Percentiles rank a stretch among this genome's conserved stretches.
Evolutionary conservation across 768 basidiomycete species (phyloP).

Genomic region (Mycena vitilis): DNA sequence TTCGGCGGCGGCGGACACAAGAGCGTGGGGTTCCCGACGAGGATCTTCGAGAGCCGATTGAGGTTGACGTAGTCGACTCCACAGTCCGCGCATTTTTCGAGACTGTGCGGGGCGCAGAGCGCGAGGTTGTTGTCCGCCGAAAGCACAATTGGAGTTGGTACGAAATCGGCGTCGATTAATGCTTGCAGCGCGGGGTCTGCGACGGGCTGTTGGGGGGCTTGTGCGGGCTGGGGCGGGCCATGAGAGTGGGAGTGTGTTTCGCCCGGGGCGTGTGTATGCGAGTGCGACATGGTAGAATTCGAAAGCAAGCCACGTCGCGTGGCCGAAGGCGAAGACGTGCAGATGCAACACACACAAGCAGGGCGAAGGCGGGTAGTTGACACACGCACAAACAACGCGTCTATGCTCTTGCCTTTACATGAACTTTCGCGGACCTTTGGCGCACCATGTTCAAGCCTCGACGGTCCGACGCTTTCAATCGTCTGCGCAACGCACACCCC

Average conservation of each 20-base stretch:
- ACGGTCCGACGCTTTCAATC: not conserved
- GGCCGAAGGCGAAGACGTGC: not conserved
- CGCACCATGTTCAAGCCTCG: not conserved
- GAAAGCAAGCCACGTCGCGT: slow-evolving; percentile 25
- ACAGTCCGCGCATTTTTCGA: slow-evolving; percentile 82
- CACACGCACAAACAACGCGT: not conserved
- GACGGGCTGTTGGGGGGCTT: slow-evolving; percentile 49
- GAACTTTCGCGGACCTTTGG: slow-evolving; percentile 5
- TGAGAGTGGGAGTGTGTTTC: slow-evolving; percentile 64
- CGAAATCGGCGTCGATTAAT: slow-evolving; percentile 79
- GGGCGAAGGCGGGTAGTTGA: not conserved
- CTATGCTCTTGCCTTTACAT: not conserved
- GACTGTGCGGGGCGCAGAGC: slow-evolving; percentile 74
- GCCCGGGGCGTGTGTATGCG: slow-evolving; percentile 72
- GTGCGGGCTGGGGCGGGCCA: slow-evolving; percentile 52
- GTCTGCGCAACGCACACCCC: not conserved
- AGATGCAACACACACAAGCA: not conserved
- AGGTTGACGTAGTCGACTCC: slow-evolving; percentile 77
- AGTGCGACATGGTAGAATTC: slow-evolving; percentile 66
- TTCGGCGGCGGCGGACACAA: slow-evolving; percentile 86
- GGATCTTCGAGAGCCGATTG: slow-evolving; percentile 80
- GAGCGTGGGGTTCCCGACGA: slow-evolving; percentile 75
- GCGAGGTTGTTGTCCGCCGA: slow-evolving; percentile 65
- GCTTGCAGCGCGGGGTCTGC: slow-evolving; percentile 79
- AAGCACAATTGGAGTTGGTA: slow-evolving; percentile 66